Evolutionary conservation across 1,284 basidiomycete genomes (phyloP).

Genomic region (Cryptococcus sp.): DNA sequence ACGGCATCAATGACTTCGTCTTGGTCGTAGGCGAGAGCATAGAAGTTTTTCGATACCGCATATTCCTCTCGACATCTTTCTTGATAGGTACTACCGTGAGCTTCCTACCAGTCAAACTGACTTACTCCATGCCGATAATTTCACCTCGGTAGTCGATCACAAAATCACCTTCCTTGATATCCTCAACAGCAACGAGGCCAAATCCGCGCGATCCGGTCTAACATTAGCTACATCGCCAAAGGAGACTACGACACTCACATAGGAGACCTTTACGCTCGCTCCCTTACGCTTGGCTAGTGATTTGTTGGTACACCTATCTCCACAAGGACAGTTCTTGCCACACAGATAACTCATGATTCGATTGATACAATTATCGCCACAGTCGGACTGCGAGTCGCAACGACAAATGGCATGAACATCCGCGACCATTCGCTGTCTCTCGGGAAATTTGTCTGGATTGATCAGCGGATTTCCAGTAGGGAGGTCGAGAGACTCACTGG

Average conservation of each 20-base stretch:
- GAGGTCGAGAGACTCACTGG: constrained; percentile 26
- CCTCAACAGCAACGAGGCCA: constrained; percentile 46
- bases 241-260: constrained; percentile 25
- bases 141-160: constrained; percentile 52
- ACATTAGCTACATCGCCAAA: background rate
- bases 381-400: constrained; percentile 43
- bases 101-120: background rate
- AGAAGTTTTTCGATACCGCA: constrained; percentile 44
- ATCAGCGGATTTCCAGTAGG: background rate
- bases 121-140: constrained; percentile 36
- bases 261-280: constrained; percentile 36
- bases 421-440: constrained; percentile 22
- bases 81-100: constrained; percentile 31
- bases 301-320: constrained; percentile 41
- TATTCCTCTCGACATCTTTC: constrained; percentile 40
- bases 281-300: constrained; percentile 34
- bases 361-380: constrained; percentile 50
- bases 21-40: constrained; percentile 50
- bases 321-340: constrained; percentile 49
- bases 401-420: constrained; percentile 40
- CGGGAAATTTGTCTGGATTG: constrained; percentile 36
- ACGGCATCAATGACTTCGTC: constrained; percentile 52
- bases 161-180: constrained; percentile 48
- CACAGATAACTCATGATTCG: constrained; percentile 51
- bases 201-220: constrained; percentile 51